phyloP scores from a whole-genome alignment of 164 flowering plant species.

The Cinnamomum chago region DNA sequence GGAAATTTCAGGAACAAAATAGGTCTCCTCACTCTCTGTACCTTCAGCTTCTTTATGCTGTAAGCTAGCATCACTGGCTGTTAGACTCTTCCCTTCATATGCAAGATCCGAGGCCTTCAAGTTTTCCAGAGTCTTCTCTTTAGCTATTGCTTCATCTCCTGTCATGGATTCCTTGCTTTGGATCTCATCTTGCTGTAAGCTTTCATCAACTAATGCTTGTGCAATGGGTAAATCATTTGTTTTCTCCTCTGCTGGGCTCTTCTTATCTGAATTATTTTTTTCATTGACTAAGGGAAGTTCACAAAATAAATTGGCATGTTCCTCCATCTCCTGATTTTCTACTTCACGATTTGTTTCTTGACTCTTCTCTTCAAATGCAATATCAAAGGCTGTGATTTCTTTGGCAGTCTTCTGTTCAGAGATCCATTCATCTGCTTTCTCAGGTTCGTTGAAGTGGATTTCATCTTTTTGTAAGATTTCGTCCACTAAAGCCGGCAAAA shows the following conservation, averaged over 20 bases:
- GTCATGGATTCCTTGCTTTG: neutral
- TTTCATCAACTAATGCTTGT: neutral
- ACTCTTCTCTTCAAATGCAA: neutral
- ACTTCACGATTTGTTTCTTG: neutral
- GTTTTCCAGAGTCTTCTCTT: neutral
- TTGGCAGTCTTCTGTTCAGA: too few relatives aligned
- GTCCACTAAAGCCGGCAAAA: neutral
- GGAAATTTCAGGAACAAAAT: too few relatives aligned
- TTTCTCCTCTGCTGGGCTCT: conserved; percentile 1
- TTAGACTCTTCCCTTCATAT: neutral
- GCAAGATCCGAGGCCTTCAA: neutral
- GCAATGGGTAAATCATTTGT: neutral
- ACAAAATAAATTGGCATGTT: neutral
- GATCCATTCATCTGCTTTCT: too few relatives aligned
- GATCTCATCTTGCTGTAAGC: neutral
- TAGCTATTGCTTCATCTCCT: neutral
- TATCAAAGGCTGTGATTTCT: neutral
- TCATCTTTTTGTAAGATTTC: neutral
- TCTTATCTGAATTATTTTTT: neutral
- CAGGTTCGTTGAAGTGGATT: neutral
- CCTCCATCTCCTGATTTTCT: neutral
- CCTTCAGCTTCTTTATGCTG: neutral
- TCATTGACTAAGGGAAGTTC: neutral
- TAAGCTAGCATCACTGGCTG: neutral
- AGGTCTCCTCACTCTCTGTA: neutral